Percentiles rank a stretch among this genome's conserved stretches.
Evolutionary conservation across 352 stramenopile genomes (phyloP).

Genomic region (Phytophthora cryptogea): DNA sequence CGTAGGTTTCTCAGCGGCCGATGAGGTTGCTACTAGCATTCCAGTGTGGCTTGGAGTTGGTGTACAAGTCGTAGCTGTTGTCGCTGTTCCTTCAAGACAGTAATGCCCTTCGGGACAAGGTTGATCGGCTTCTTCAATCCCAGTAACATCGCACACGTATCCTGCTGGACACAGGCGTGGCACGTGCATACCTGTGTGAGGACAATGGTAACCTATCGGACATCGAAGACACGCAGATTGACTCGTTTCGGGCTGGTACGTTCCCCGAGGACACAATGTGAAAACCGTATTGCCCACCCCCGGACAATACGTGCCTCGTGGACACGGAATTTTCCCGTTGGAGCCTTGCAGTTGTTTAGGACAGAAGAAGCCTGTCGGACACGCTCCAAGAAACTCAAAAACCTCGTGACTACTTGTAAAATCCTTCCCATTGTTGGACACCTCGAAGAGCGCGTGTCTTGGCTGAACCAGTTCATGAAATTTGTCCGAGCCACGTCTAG

Average conservation of each 20-base stretch:
- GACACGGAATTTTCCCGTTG: constrained; percentile 56
- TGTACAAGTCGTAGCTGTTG: constrained; percentile 89
- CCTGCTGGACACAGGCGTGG: constrained; percentile 94
- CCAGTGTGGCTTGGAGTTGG: constrained; percentile 42
- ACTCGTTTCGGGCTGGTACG: constrained; percentile 88
- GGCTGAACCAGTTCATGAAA: constrained; percentile 29
- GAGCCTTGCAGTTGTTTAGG: constrained; percentile 50
- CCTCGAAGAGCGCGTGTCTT: constrained; percentile 74
- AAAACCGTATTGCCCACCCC: constrained; percentile 90
- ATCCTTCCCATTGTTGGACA: constrained; percentile 96
- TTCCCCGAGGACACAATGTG: constrained; percentile 93
- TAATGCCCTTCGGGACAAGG: constrained; percentile 96
- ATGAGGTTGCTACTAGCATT: constrained; percentile 40
- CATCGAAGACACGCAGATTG: constrained; percentile 91
- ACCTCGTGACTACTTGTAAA: constrained; percentile 82
- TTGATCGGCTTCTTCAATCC: constrained; percentile 90
- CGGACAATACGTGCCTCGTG: constrained; percentile 78
- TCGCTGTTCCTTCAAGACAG: constrained; percentile 96
- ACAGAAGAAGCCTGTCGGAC: constrained; percentile 91
- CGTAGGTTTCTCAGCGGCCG: constrained; percentile 37
- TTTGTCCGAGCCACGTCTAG: constrained; percentile 16
- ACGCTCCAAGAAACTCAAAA: constrained; percentile 82
- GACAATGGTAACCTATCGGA: constrained; percentile 95
- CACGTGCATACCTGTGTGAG: constrained; percentile 91
- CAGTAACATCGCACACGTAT: constrained; percentile 95